A percentile compares a stretch with the other conserved stretches of the same genome.
These are phyloP conservation scores for Pseudozyma thailandica DNA, from an alignment of 1,284 basidiomycete genomes.

Conservation along the genomic window DNA sequence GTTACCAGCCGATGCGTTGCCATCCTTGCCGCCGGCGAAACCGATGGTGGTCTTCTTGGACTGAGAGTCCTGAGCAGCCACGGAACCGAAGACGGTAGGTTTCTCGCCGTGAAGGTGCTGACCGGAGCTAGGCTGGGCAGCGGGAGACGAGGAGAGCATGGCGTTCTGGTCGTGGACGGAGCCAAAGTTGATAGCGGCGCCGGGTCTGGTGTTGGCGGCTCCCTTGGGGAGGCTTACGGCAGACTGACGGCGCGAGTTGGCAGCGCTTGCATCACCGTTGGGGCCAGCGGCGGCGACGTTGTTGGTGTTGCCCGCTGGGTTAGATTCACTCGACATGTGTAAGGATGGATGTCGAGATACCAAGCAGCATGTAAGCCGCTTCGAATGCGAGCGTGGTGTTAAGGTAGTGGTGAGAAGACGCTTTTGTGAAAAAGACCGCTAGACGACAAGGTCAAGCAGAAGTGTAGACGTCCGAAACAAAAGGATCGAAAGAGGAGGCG, in stretches of 20 bases:
- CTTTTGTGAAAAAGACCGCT: slow-evolving; percentile 10
- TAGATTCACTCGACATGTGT: slow-evolving; percentile 55
- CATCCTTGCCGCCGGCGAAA: slow-evolving; percentile 70
- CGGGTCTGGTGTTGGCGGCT: slow-evolving; percentile 35
- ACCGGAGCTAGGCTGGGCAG: slow-evolving; percentile 64
- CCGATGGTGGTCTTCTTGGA: slow-evolving; percentile 62
- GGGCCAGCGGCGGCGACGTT: slow-evolving; percentile 42
- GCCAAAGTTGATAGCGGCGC: slow-evolving; percentile 68
- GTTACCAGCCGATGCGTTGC: slow-evolving; percentile 65
- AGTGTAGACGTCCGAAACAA: slow-evolving; percentile 2
- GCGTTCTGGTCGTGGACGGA: slow-evolving; percentile 69
- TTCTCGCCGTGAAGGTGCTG: slow-evolving; percentile 63
- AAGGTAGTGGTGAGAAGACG: too few relatives aligned
- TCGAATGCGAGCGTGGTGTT: slow-evolving; percentile 11
- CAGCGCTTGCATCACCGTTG: slow-evolving; percentile 44
- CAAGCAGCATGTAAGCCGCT: slow-evolving; percentile 40
- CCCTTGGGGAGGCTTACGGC: slow-evolving; percentile 63
- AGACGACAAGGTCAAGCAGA: slow-evolving; percentile 2
- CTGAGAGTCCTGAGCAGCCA: slow-evolving; percentile 61
- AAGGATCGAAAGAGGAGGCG: slow-evolving; percentile 2
- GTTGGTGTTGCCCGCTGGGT: slow-evolving; percentile 37
- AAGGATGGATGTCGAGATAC: slow-evolving; percentile 33
- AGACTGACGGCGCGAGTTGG: slow-evolving; percentile 52
- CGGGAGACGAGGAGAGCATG: slow-evolving; percentile 69
- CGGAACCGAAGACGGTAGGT: slow-evolving; percentile 68